Conservation (phyloP, 352 stramenopile species). For the Globisporangium nunn region DNA sequence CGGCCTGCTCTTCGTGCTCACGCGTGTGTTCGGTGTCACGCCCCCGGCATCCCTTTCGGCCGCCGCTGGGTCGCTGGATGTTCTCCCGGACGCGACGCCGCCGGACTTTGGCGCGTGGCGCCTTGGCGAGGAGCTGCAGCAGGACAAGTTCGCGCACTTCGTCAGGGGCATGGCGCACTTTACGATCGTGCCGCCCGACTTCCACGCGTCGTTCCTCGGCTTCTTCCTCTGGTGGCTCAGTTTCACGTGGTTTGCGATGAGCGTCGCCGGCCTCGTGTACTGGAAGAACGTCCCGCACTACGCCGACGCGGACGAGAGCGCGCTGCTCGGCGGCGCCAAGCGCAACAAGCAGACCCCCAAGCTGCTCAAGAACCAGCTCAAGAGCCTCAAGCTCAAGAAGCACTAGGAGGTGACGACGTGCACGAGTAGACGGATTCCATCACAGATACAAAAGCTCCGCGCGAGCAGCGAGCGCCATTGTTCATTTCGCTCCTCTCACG, state of each 20-base stretch:
- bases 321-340: background rate
- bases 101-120: slow-evolving; percentile 53
- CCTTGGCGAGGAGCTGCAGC: slow-evolving; percentile 44
- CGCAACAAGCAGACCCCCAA: slow-evolving; percentile 63
- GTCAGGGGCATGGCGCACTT: slow-evolving; percentile 63
- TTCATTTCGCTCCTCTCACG: background rate
- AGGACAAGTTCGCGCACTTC: slow-evolving; percentile 37
- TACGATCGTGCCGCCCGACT: slow-evolving; percentile 45
- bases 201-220: slow-evolving; percentile 48
- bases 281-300: slow-evolving; percentile 59
- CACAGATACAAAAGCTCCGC: no score
- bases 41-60: slow-evolving; percentile 11
- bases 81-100: slow-evolving; percentile 26
- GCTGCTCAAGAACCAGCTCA: slow-evolving; percentile 66
- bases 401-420: slow-evolving; percentile 14
- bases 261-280: slow-evolving; percentile 39
- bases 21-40: slow-evolving; percentile 16
- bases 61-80: slow-evolving; percentile 4
- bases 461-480: background rate
- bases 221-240: slow-evolving; percentile 57
- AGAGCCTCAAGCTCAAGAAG: slow-evolving; percentile 60
- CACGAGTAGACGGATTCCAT: no score
- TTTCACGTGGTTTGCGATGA: slow-evolving; percentile 53
- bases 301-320: background rate
- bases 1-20: slow-evolving; percentile 15